Conservation (phyloP, 768 basidiomycete species). For the Leccinum variicolor region DNA sequence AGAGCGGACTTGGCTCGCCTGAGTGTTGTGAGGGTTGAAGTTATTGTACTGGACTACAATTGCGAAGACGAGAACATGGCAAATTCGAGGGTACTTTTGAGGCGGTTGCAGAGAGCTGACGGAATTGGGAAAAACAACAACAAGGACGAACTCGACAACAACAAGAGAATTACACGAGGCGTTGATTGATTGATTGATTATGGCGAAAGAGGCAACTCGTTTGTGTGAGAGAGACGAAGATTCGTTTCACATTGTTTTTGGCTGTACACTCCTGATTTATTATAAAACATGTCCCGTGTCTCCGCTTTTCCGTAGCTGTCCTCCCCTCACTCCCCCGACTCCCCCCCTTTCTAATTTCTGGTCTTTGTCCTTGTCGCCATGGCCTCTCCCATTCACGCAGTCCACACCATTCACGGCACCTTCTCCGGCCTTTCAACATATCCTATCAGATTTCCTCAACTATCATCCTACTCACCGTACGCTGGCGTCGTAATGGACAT, state of each 20-base stretch:
- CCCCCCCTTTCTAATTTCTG: slow-evolving; percentile 1
- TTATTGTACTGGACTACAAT: slow-evolving; percentile 21
- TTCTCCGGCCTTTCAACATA: slow-evolving; percentile 29
- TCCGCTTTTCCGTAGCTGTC: slow-evolving; percentile 2
- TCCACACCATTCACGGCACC: slow-evolving; percentile 32
- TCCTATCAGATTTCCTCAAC: slow-evolving; percentile 11
- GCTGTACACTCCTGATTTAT: slow-evolving; percentile 18
- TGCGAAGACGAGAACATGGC: neutral
- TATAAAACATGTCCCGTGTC: slow-evolving; percentile 4
- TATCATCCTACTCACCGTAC: slow-evolving; percentile 16
- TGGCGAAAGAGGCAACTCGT: slow-evolving; percentile 16
- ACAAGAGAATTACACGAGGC: slow-evolving; percentile 4
- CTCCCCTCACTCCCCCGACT: neutral
- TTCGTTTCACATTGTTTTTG: slow-evolving; percentile 19
- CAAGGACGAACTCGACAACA: neutral
- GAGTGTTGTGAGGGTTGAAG: slow-evolving; percentile 2
- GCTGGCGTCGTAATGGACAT: slow-evolving; percentile 25
- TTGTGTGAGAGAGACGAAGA: slow-evolving; percentile 12
- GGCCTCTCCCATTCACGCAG: slow-evolving; percentile 25
- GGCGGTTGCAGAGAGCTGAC: neutral
- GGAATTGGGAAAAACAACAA: slow-evolving; percentile 8
- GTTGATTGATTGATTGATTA: slow-evolving; percentile 9
- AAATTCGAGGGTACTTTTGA: neutral
- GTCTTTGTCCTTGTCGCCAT: slow-evolving; percentile 17
- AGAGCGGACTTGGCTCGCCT: slow-evolving; percentile 1